Percentiles rank a stretch among this genome's conserved stretches.
Conservation (phyloP, 768 basidiomycete genomes). For the Boletus rubropictus region DNA sequence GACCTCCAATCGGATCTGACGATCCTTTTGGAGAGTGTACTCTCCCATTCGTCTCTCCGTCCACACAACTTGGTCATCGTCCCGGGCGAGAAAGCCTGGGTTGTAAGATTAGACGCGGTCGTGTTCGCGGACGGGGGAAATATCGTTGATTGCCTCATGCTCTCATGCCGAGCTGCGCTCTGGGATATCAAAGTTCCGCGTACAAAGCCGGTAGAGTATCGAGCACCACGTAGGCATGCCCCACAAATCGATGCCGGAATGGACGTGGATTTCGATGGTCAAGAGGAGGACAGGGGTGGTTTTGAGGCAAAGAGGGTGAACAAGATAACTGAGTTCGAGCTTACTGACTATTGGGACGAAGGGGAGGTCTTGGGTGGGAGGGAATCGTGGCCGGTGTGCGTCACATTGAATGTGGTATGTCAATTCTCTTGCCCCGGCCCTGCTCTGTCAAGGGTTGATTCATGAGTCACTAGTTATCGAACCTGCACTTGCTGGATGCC, state of each 20-base stretch:
- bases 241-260: conserved; percentile 36
- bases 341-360: conserved; percentile 84
- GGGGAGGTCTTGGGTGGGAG: conserved; percentile 60
- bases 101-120: conserved; percentile 43
- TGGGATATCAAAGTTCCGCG: conserved; percentile 78
- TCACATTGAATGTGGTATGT: conserved; percentile 74
- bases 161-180: conserved; percentile 72
- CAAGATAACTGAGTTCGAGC: conserved; percentile 73
- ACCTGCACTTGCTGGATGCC: conserved; percentile 62
- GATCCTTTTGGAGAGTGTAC: conserved; percentile 51
- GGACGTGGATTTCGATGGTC: conserved; percentile 35
- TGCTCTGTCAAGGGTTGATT: background rate
- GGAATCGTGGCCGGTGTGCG: conserved; percentile 66
- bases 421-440: background rate
- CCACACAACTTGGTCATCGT: conserved; percentile 61
- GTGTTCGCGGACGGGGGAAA: conserved; percentile 31
- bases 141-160: conserved; percentile 68
- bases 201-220: conserved; percentile 32
- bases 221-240: background rate
- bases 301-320: conserved; percentile 49
- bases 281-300: conserved; percentile 37
- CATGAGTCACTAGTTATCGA: conserved; percentile 39
- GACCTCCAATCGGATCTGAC: conserved; percentile 64
- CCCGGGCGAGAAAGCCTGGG: conserved; percentile 62
- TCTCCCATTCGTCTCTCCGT: conserved; percentile 60